Percentiles rank a stretch among this genome's conserved stretches.
Evolutionary conservation across 164 flowering plant species (phyloP).

Genomic region (Cinnamomum chago): DNA sequence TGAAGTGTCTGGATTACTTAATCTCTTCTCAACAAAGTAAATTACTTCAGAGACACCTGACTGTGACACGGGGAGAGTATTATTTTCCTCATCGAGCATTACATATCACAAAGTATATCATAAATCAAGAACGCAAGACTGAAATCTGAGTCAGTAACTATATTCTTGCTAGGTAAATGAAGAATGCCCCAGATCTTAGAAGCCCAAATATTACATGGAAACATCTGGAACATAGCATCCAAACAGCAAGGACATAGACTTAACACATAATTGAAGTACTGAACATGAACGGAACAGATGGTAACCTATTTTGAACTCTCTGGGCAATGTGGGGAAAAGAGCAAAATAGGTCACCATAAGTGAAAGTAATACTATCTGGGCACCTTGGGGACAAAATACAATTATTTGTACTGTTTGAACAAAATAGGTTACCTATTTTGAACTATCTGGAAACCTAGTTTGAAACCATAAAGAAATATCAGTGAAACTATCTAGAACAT

Average conservation of each 20-base stretch:
- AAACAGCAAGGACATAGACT: too few species aligned
- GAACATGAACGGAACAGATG: neutral
- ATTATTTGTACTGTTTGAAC: too few species aligned
- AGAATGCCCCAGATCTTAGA: neutral
- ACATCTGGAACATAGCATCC: too few species aligned
- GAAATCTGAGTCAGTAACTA: neutral
- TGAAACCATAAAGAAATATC: too few species aligned
- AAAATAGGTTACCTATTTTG: too few species aligned
- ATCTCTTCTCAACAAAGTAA: slow-evolving; percentile 76
- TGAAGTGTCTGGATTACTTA: slow-evolving; percentile 45
- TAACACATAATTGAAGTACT: too few species aligned
- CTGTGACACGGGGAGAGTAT: slow-evolving; percentile 36
- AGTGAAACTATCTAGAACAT: too few species aligned
- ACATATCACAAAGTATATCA: neutral
- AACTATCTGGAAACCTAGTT: too few species aligned
- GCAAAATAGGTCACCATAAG: neutral
- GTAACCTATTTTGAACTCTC: neutral
- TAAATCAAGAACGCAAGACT: neutral
- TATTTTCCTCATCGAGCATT: neutral
- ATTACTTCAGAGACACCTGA: slow-evolving; percentile 88
- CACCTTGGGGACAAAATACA: too few species aligned
- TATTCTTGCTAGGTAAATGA: neutral
- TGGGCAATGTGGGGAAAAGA: neutral
- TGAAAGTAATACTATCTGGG: too few species aligned
- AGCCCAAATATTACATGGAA: too few species aligned